These are phyloP conservation scores for Tetracladium setigerum DNA, from an alignment of 495 filamentous ascomycete species.

Conservation along the genomic window DNA sequence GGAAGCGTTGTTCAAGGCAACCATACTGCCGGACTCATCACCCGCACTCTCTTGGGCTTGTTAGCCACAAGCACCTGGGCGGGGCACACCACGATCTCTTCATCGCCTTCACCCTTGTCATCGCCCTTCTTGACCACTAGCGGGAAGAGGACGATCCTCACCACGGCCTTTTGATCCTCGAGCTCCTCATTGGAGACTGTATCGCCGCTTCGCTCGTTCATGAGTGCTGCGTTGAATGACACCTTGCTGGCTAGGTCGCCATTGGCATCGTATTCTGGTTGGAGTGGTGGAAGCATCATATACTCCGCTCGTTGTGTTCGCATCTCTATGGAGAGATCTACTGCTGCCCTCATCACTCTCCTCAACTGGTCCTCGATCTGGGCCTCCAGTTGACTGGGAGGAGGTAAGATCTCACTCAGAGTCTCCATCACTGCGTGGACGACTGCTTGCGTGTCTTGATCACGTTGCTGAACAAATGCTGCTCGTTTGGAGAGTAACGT, in stretches of 20 bases:
- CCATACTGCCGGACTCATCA: slow-evolving; percentile 10
- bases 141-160: slow-evolving; percentile 88
- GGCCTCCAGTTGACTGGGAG: slow-evolving; percentile 62
- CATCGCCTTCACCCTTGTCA: slow-evolving; percentile 73
- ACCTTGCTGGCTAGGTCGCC: slow-evolving; percentile 81
- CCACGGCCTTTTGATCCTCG: slow-evolving; percentile 64
- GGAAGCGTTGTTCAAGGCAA: background rate
- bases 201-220: slow-evolving; percentile 83
- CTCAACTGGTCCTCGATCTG: slow-evolving; percentile 74
- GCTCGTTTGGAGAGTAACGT: slow-evolving; percentile 75
- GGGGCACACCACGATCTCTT: slow-evolving; percentile 87
- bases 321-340: slow-evolving; percentile 90
- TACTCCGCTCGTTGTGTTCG: slow-evolving; percentile 91
- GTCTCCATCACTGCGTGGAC: slow-evolving; percentile 77
- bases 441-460: slow-evolving; percentile 82
- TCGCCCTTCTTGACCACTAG: slow-evolving; percentile 91
- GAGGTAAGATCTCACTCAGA: slow-evolving; percentile 71
- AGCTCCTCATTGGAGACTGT: slow-evolving; percentile 65
- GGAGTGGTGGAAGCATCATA: slow-evolving; percentile 93
- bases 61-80: slow-evolving; percentile 79
- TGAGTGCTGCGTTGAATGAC: slow-evolving; percentile 77
- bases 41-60: slow-evolving; percentile 13
- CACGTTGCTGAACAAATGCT: slow-evolving; percentile 65
- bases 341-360: slow-evolving; percentile 75
- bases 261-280: slow-evolving; percentile 88